Percentiles rank a stretch among this genome's conserved stretches.
phyloP scores from a whole-genome alignment of 176 grass and related monocot genomes.

The Aegilops bicornis region DNA sequence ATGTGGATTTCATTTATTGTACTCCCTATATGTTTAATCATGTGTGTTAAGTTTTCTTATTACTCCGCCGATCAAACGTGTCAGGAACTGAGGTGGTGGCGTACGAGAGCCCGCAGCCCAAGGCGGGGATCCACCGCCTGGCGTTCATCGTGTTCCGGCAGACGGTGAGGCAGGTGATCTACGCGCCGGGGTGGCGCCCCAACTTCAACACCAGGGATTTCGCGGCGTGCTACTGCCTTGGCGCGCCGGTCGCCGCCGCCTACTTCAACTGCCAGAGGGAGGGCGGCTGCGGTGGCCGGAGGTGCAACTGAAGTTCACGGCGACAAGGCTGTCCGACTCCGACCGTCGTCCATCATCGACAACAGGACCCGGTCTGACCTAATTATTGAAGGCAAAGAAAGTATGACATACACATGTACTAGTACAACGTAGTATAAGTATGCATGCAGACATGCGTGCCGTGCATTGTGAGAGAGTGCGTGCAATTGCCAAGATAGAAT shows the following conservation, averaged over 20 bases:
- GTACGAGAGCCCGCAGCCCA: slow-evolving; percentile 48
- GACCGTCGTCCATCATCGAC: neutral
- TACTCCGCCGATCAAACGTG: neutral
- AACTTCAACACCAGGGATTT: slow-evolving; percentile 72
- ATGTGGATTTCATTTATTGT: neutral
- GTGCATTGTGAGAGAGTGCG: neutral
- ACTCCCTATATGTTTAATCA: neutral
- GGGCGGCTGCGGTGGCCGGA: neutral
- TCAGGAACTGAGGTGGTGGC: slow-evolving; percentile 44
- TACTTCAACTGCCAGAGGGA: neutral
- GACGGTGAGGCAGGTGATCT: slow-evolving; percentile 34
- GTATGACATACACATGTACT: neutral
- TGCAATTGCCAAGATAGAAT: neutral
- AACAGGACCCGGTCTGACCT: neutral
- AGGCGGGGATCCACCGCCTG: slow-evolving; percentile 56
- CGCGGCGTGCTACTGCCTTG: slow-evolving; percentile 48
- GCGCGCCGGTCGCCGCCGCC: slow-evolving; percentile 39
- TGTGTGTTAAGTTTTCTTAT: neutral
- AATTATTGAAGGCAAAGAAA: neutral
- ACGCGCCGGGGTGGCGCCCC: neutral
- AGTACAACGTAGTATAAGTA: neutral
- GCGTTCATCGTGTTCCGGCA: slow-evolving; percentile 66
- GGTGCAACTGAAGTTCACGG: slow-evolving; percentile 30
- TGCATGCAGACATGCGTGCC: neutral
- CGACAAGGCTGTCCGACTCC: neutral